Conservation (phyloP, 345 rosid species). For the Linum trigynum region DNA sequence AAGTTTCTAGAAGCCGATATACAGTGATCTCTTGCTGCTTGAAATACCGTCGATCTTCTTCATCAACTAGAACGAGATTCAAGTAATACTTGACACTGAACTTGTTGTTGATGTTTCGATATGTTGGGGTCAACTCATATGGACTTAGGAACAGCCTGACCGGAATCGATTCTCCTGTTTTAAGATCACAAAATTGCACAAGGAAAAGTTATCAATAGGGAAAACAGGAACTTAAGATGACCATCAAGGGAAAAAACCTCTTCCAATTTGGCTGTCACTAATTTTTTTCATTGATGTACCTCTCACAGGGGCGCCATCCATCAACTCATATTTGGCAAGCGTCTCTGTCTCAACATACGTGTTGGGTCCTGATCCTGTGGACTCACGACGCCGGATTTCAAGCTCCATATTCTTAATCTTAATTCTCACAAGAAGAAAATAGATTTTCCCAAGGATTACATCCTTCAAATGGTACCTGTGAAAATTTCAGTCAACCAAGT, state of each 20-base stretch:
- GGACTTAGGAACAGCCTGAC: slow-evolving; percentile 7
- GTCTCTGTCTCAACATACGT: slow-evolving; percentile 11
- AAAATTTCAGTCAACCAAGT: not conserved
- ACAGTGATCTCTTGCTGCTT: slow-evolving; percentile 11
- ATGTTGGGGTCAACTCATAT: slow-evolving; percentile 8
- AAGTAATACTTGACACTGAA: slow-evolving; percentile 10
- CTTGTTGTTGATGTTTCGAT: slow-evolving; percentile 11
- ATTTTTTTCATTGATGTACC: slow-evolving; percentile 1
- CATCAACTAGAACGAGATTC: slow-evolving; percentile 10
- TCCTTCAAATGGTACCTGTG: slow-evolving; percentile 8
- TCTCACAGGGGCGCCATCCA: slow-evolving; percentile 12
- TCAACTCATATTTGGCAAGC: slow-evolving; percentile 9
- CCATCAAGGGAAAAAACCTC: not conserved
- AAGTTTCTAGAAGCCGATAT: slow-evolving; percentile 2
- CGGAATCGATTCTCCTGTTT: slow-evolving; percentile 10
- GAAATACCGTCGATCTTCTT: slow-evolving; percentile 9
- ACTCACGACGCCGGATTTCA: slow-evolving; percentile 10
- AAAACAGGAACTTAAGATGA: not conserved
- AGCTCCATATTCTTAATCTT: slow-evolving; percentile 10
- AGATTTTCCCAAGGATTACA: slow-evolving; percentile 9
- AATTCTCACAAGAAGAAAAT: slow-evolving; percentile 9
- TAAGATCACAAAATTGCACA: not conserved
- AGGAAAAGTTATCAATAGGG: not conserved
- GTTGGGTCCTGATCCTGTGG: slow-evolving; percentile 11
- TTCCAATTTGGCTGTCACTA: not conserved